Conservation (phyloP, 2,329 filamentous ascomycete species). For the Myrmaecium sp. region DNA sequence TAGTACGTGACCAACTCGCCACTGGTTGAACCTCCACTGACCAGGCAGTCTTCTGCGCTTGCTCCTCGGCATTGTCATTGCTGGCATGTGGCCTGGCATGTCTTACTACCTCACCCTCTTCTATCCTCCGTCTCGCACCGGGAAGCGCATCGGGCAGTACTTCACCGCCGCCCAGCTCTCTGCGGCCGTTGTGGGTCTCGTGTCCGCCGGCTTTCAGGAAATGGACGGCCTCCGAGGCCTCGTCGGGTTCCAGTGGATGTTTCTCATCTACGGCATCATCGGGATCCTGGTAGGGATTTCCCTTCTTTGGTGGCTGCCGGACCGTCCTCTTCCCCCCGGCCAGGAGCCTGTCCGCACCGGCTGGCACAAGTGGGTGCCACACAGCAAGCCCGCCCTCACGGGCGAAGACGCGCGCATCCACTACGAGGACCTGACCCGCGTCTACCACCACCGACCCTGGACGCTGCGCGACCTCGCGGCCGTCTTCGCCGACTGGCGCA, state of each 20-base stretch:
- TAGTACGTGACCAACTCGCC: conserved; percentile 34
- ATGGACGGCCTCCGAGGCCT: conserved; percentile 68
- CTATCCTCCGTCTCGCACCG: conserved; percentile 73
- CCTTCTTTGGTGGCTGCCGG: conserved; percentile 81
- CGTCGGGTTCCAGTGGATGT: conserved; percentile 85
- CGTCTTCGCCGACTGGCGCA: conserved; percentile 69
- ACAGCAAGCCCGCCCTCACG: conserved; percentile 50
- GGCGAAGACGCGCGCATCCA: conserved; percentile 68
- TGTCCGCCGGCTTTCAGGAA: conserved; percentile 79
- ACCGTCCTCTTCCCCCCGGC: conserved; percentile 63
- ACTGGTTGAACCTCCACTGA: conserved; percentile 4
- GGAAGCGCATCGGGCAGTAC: conserved; percentile 77
- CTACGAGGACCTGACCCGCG: conserved; percentile 64
- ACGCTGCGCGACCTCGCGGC: conserved; percentile 48
- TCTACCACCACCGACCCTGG: conserved; percentile 65
- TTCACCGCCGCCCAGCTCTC: conserved; percentile 82
- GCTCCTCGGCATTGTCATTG: conserved; percentile 71
- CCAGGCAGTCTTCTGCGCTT: conserved; percentile 52
- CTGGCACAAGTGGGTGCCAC: conserved; percentile 49
- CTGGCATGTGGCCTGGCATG: conserved; percentile 94
- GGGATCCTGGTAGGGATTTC: conserved; percentile 53
- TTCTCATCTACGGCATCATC: conserved; percentile 67
- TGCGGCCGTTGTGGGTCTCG: conserved; percentile 73
- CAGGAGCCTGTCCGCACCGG: conserved; percentile 29
- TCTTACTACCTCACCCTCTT: conserved; percentile 82